Evolutionary conservation across 768 basidiomycete species (phyloP), one percentile per base, ranked within the genome.

Genomic region (Lactifluus hygrophoroides): DNA sequence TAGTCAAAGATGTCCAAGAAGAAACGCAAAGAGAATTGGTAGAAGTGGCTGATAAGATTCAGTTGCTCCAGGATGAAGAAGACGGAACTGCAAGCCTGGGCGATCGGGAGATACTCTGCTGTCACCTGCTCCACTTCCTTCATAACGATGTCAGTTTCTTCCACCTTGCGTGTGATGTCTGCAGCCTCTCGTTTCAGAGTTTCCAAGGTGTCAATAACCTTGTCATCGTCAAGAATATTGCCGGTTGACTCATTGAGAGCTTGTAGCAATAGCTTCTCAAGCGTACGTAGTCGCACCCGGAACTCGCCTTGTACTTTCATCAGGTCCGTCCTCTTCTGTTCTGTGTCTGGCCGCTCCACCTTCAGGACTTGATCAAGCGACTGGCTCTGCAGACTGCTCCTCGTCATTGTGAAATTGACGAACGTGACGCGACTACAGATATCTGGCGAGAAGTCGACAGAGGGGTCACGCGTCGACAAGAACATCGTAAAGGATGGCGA

Each of bases 401-500:
- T 83, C 0, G 96, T 99, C 95, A 99, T 99, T 27, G 94, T 95
- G 72, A 94, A 94, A 75, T 93, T 94, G 74, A 94, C 91, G 66
- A 94, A 93, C 0, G 89, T 92, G 27, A 95, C 91, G 60, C 96
- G 84, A 76, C 93, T 95, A 77, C 95, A 98, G 65, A 99, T 94
- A 70, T 99, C 96, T 3, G 96, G 94, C 13, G 95, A 90, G 73
- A 99, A 97, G 66, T 97, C 94, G 61, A 96, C 88, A 0, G 95
- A 95, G 2, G 96, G 94, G 70, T 99, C 94, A 21, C 96, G 78
- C 11, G 96, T 99, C 2, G 95, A 91, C 44, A 99, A 79, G 83
- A 99, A 99, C 92, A 99, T 94, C 5, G 92, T 96, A 78, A 99
- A 99, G n/a, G 96, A 86, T 6, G 96, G 96, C 0, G 96, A 99